These are phyloP conservation scores for Boletus rubroflammeus DNA, from an alignment of 768 basidiomycete species.

Conservation along the genomic window DNA sequence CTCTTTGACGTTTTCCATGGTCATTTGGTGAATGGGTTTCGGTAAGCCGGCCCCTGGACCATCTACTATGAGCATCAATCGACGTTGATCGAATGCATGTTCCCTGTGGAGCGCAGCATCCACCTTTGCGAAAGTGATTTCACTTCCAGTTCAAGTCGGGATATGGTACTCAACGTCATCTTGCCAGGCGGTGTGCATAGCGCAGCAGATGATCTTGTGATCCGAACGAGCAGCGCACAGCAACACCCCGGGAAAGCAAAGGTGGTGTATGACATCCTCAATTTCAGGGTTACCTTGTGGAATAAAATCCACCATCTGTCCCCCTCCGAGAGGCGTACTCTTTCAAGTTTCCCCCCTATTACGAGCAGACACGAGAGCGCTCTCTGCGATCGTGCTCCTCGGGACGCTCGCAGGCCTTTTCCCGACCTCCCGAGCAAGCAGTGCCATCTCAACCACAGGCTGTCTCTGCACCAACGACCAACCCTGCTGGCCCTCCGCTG, in stretches of 20 bases:
- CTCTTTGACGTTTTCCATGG: background rate
- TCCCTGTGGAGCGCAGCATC: background rate
- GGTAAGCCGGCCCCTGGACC: background rate
- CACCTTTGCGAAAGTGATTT: background rate
- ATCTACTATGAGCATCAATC: background rate
- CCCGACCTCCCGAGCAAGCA: background rate
- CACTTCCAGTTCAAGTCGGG: background rate
- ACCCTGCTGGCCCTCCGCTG: slow-evolving; percentile 41
- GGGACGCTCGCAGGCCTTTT: background rate
- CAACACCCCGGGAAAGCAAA: background rate
- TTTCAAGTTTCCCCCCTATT: background rate
- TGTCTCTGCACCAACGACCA: slow-evolving; percentile 39
- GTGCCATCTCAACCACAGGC: background rate
- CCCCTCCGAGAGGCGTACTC: background rate
- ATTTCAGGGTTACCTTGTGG: background rate
- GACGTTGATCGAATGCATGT: background rate
- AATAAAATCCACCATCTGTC: background rate
- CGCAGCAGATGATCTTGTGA: background rate
- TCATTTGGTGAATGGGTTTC: background rate
- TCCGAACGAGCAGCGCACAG: background rate
- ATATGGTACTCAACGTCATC: background rate
- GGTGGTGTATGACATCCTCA: background rate
- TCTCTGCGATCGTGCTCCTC: background rate
- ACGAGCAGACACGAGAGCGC: background rate
- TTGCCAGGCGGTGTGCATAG: too few species aligned